These are phyloP conservation scores for Massarina eburnea DNA, from an alignment of 2,329 filamentous ascomycete genomes.

Conservation along the genomic window DNA sequence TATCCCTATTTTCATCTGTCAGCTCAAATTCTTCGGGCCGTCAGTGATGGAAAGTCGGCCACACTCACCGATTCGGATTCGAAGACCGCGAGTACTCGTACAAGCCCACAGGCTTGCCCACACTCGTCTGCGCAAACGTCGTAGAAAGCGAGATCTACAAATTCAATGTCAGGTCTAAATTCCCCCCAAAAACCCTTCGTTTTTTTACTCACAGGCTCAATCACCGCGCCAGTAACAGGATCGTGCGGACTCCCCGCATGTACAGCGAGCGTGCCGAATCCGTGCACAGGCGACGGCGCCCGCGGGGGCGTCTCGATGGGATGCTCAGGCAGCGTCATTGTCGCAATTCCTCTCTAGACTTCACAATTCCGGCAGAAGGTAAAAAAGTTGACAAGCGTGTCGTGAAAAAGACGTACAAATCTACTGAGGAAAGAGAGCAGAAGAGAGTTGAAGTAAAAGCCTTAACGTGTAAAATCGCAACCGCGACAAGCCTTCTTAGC, in stretches of 20 bases:
- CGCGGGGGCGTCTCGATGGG: constrained; percentile 73
- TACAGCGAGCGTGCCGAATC: constrained; percentile 91
- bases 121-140: constrained; percentile 88
- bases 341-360: constrained; percentile 2
- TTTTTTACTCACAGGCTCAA: constrained; percentile 69
- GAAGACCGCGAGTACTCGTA: constrained; percentile 94
- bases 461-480: background rate
- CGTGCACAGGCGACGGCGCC: constrained; percentile 71
- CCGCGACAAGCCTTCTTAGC: background rate
- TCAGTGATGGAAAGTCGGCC: background rate
- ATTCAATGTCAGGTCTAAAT: constrained; percentile 10
- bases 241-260: constrained; percentile 92
- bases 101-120: constrained; percentile 81
- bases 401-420: background rate
- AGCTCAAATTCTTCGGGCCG: constrained; percentile 5
- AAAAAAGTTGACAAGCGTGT: too few relatives aligned
- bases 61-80: constrained; percentile 76
- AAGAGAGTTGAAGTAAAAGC: background rate
- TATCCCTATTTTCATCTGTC: constrained; percentile 57
- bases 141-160: constrained; percentile 85
- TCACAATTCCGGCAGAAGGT: background rate
- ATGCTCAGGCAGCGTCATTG: constrained; percentile 49
- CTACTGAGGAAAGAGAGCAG: background rate
- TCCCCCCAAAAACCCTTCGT: too few relatives aligned
- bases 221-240: constrained; percentile 89